A percentile compares a stretch with the other conserved stretches of the same genome.
Conservation (phyloP, 108 stramenopile species). For the Epithemia pelagica region DNA sequence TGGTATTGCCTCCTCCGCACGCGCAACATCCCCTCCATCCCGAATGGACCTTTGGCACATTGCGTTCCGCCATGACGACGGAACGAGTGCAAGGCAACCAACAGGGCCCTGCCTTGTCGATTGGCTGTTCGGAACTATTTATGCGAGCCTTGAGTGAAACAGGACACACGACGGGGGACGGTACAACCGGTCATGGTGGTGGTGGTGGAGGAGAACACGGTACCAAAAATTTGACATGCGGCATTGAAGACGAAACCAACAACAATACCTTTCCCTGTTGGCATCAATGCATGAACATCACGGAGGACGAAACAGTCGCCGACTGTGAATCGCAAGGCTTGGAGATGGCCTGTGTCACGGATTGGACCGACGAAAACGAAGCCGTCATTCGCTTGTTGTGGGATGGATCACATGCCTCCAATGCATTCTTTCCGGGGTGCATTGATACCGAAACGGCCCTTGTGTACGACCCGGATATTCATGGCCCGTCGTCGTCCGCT, state of each 20-base stretch:
- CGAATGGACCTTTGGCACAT: constrained; percentile 43
- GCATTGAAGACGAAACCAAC: no score
- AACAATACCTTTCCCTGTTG: constrained; percentile 63
- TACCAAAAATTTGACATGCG: constrained; percentile 32
- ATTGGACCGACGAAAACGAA: constrained; percentile 6
- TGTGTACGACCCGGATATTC: background rate
- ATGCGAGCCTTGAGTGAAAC: constrained; percentile 14
- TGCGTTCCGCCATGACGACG: constrained; percentile 39
- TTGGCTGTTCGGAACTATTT: constrained; percentile 34
- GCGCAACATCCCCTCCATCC: constrained; percentile 35
- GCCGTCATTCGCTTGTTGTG: constrained; percentile 23
- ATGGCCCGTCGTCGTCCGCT: background rate
- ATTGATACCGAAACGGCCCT: constrained; percentile 1
- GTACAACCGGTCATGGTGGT: background rate
- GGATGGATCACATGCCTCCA: constrained; percentile 24
- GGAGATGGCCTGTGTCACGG: constrained; percentile 53
- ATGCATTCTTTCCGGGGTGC: constrained; percentile 12
- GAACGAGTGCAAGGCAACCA: constrained; percentile 6
- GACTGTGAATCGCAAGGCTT: constrained; percentile 47
- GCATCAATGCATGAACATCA: constrained; percentile 64
- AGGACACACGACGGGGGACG: no score
- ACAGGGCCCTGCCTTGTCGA: constrained; percentile 9
- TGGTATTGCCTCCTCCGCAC: constrained; percentile 71
- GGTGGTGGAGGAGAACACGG: constrained; percentile 11
- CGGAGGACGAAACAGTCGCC: constrained; percentile 33